Evolutionary conservation across 2,329 filamentous ascomycete species (phyloP).

Genomic region (Chaetomium globosum): DNA sequence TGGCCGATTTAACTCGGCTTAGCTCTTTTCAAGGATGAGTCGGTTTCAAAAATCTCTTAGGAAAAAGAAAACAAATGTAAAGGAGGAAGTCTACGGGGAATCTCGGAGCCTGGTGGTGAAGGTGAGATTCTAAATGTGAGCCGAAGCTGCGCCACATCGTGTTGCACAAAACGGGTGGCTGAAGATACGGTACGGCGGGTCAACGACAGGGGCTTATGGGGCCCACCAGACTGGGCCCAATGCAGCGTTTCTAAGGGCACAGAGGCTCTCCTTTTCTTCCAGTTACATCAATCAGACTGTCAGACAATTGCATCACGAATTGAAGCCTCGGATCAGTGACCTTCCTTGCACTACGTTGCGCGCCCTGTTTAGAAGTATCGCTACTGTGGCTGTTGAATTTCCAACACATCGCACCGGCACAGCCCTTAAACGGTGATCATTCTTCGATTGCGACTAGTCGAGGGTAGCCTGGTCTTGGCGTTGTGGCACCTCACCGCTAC

Average conservation of each 20-base stretch:
- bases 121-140: constrained; percentile 2
- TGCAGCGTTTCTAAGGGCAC: no score
- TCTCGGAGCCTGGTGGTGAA: not conserved
- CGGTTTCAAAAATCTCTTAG: not conserved
- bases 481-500: not conserved
- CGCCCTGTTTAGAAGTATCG: no score
- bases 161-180: no score
- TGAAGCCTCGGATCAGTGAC: no score
- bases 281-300: no score
- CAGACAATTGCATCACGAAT: no score
- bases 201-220: no score
- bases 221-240: no score
- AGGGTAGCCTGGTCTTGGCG: not conserved
- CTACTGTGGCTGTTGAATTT: no score
- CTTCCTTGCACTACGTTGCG: no score
- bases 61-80: not conserved
- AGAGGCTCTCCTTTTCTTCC: no score
- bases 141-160: constrained; percentile 10
- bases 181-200: no score
- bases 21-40: not conserved
- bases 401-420: constrained; percentile 9
- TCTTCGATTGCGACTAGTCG: not conserved
- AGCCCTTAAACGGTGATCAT: not conserved
- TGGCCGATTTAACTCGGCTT: not conserved
- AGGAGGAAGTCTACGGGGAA: not conserved